Base-by-base conservation (phyloP, 164 flowering plant genomes). In the Akebia trifoliata region DNA sequence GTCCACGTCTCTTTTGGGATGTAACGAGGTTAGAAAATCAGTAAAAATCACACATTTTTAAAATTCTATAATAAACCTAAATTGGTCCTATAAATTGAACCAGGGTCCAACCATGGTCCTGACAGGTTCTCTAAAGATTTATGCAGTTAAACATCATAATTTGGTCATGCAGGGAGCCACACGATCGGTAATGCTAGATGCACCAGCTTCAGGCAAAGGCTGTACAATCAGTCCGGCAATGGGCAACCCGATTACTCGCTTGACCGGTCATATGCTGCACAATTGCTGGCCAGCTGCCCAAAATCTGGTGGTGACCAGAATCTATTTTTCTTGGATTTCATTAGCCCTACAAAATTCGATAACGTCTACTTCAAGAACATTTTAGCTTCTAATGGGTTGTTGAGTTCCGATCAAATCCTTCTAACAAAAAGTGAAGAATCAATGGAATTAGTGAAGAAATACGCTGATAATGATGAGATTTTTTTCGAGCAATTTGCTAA, bases 271-370 rank as follows among this genome's bases (percentile, higher is more conserved):
- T 86, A 77, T 34, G 96, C 99, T 3, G 76, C 83, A 12, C 61
- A 81, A 36, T 44, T 93, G 66, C 75, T 85, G 10, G 18, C 62
- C 4, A 37, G 67, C n/a, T 93, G 99, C 74, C 99, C 99, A 2
- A 67, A 69, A 57, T 90, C 97, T 5, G 99, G 99, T 15, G 95
- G 94, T 17, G 98, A 93, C 67, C 83, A 82, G 58, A 93, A 83
- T 72, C 76, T 93, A 40, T 90, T 84, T 40, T 61, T 79, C 76
- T 56, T 93, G 68, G 99, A 93, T 70, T 69, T 63, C 20, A 75
- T 73, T 25, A 72, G 70, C 59, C 97, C 97, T 0, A 56, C 74
- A 2, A 76, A 74, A 52, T 92, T 92, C 35, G 97, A 92, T 61
- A 92, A 87, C 78, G 61, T 28, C 69, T 92, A 92, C 80, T 92